Evolutionary conservation across 1,284 basidiomycete species (phyloP), one percentile per base, ranked within the genome.

Genomic region (Melanopsichium pennsylvanicum): DNA sequence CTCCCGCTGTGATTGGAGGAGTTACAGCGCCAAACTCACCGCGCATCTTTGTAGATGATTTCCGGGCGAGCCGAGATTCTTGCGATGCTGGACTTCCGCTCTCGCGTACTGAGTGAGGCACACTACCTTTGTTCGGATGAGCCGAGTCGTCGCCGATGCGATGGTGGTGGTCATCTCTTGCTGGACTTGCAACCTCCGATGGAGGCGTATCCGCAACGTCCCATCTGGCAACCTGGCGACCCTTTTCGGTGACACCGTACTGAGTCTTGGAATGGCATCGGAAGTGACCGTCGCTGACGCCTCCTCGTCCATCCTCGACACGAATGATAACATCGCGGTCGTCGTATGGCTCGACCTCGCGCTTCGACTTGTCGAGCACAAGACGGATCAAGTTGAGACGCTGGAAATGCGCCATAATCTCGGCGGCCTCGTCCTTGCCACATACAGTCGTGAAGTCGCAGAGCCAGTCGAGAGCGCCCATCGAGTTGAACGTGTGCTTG

Each of bases 361-460:
- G 67, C 37, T 74, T 75, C 5, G 83, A 82, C 55, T 82, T 82
- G 74, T 86, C 85, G 31, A 75, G 66, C 60, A 95, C 91, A 31
- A 97, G 84, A 11, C 85, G 83, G 81, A 98, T 90, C 70, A 95
- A 87, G 32, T 93, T 92, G 76, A 96, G 95, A 35, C 96, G 88
- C 39, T 97, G 93, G 78, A 98, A 97, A 79, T 98, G 96, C 1
- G 93, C 96, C 4, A 91, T 88, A 85, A 97, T 90, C 84, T 98
- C 96, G 19, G 93, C 93, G 0, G 93, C 95, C 82, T 98, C 96
- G 79, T 99, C 96, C 47, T 92, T 85, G 19, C 93, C 94, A 42
- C 94, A 92, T 37, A 95, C 91, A 0, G 95, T 97, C 1, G 95
- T 94, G 73, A 93, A 97, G 82, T 98, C 94, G 80, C 92, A 91